phyloP scores from a whole-genome alignment of 2,329 filamentous ascomycete species.

The Ramularia collo-cygni region DNA sequence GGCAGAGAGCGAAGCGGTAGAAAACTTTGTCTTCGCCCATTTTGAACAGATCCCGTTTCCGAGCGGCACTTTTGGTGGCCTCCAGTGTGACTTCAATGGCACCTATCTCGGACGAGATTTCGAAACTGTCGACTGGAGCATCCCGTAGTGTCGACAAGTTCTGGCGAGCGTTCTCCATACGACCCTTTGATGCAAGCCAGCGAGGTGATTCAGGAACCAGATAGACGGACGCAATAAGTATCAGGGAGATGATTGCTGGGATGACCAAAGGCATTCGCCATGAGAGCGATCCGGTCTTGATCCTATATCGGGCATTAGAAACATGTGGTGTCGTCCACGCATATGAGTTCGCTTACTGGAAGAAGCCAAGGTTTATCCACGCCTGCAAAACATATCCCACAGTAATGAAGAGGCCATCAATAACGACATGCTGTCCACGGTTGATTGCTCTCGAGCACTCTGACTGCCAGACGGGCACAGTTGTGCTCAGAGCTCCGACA shows the following conservation, averaged over 20 bases:
- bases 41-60: slow-evolving; percentile 40
- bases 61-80: slow-evolving; percentile 33
- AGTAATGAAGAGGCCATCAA: slow-evolving; percentile 42
- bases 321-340: too few relatives aligned
- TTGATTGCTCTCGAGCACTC: slow-evolving; percentile 35
- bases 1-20: slow-evolving; percentile 47
- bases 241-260: slow-evolving; percentile 38
- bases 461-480: slow-evolving; percentile 43
- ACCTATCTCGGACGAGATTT: slow-evolving; percentile 38
- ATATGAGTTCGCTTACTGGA: too few relatives aligned
- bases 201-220: slow-evolving; percentile 35
- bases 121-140: slow-evolving; percentile 32
- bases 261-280: slow-evolving; percentile 43
- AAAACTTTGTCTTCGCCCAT: slow-evolving; percentile 45
- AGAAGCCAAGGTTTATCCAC: slow-evolving; percentile 43
- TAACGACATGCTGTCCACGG: slow-evolving; percentile 35
- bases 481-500: slow-evolving; percentile 38
- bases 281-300: slow-evolving; percentile 33
- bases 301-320: slow-evolving; percentile 23
- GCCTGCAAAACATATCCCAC: slow-evolving; percentile 41
- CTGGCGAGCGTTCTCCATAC: slow-evolving; percentile 16
- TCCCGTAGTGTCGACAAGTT: slow-evolving; percentile 37
- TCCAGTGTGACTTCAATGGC: slow-evolving; percentile 46
- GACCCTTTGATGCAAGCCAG: slow-evolving; percentile 32
- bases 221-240: slow-evolving; percentile 27